These are phyloP conservation scores for Wickerhamomyces bisporus DNA, from an alignment of 805 yeast genomes.

Conservation along the genomic window DNA sequence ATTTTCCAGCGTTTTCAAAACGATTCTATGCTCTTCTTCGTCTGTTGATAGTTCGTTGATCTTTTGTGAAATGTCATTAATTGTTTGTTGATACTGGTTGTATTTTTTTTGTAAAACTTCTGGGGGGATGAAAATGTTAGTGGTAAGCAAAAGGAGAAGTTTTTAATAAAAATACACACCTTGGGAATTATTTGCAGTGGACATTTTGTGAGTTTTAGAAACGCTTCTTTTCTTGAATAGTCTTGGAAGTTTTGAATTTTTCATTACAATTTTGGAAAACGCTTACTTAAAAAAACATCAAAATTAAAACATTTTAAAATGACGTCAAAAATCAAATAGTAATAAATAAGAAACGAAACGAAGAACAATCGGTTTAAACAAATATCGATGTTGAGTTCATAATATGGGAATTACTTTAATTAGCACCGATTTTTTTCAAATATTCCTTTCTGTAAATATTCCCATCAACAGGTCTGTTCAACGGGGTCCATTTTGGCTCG, in stretches of 20 bases:
- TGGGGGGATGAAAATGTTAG: no score
- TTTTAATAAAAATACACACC: no score
- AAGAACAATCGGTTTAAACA: no score
- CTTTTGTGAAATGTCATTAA: constrained; percentile 41
- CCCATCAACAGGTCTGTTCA: constrained; percentile 59
- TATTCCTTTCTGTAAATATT: constrained; percentile 44
- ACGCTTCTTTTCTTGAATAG: no score
- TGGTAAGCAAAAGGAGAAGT: no score
- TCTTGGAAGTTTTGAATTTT: no score
- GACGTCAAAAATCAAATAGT: no score
- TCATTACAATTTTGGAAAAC: no score
- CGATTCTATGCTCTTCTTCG: constrained; percentile 45
- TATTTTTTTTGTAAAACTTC: constrained; percentile 40
- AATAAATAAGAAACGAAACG: no score
- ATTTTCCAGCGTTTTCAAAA: constrained; percentile 48
- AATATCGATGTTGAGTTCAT: no score
- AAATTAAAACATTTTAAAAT: no score
- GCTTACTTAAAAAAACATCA: no score
- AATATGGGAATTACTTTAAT: not conserved
- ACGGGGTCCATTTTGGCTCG: constrained; percentile 95
- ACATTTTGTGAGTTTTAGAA: not conserved
- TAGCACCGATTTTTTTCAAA: constrained; percentile 20
- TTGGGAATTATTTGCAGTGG: not conserved
- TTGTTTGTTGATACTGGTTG: constrained; percentile 45
- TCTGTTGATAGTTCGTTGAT: constrained; percentile 44